Percentiles rank a stretch among this genome's conserved stretches.
These are phyloP conservation scores for Penicillium sclerotigenum DNA, from an alignment of 2,329 filamentous ascomycete genomes.

Conservation along the genomic window DNA sequence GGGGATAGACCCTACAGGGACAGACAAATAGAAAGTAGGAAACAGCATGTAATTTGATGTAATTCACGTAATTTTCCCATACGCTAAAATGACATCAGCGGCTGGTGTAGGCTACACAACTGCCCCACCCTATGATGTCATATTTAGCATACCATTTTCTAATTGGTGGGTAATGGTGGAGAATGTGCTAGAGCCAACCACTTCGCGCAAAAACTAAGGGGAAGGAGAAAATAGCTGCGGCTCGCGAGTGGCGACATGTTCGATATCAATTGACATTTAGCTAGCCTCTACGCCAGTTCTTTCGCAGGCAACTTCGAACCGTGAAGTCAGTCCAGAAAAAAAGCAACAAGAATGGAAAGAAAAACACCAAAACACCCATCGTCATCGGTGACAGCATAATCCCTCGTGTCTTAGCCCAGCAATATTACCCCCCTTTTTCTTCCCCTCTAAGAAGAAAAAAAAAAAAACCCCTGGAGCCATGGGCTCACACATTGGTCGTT, in stretches of 20 bases:
- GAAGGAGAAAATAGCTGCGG: slow-evolving; percentile 3
- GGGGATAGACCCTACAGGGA: background rate
- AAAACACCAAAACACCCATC: slow-evolving; percentile 9
- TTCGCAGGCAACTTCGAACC: background rate
- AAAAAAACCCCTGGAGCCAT: background rate
- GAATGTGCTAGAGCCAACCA: slow-evolving; percentile 5
- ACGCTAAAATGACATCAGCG: slow-evolving; percentile 22
- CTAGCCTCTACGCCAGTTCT: background rate
- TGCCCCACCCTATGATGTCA: slow-evolving; percentile 17
- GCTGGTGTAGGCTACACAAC: slow-evolving; percentile 6
- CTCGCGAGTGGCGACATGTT: background rate
- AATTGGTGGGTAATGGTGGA: slow-evolving; percentile 17
- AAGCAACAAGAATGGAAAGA: background rate
- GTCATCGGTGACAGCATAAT: slow-evolving; percentile 27
- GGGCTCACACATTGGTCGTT: background rate
- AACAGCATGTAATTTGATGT: background rate
- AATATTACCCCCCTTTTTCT: background rate
- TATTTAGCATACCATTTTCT: background rate
- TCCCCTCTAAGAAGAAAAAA: background rate
- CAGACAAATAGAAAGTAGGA: background rate
- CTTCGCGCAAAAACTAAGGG: slow-evolving; percentile 11
- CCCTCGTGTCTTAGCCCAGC: slow-evolving; percentile 11
- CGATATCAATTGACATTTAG: background rate
- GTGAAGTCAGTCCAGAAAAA: background rate
- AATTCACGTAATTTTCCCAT: background rate